Base-by-base conservation (phyloP, 768 basidiomycete species). In the Termitomyces sp. region DNA sequence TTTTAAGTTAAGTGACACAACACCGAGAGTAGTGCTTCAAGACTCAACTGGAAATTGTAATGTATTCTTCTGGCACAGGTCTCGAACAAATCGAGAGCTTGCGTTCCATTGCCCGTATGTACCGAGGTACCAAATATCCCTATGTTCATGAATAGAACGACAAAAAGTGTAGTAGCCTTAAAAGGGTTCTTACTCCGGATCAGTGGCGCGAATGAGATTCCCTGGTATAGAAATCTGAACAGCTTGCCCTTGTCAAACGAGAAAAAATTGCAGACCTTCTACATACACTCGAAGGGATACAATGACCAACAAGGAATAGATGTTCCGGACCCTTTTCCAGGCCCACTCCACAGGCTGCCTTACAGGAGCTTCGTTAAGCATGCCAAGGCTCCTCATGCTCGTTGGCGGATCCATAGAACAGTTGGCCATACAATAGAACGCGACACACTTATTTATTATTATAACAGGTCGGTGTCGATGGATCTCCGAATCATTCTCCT, bases 201-300 rank as follows among this genome's bases (percentile, higher is more conserved):
- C 54, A 56, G 54, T 51, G 54, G 54, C 54, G 54, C 49, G 25
- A 31, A 45, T 32, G 40, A 41, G 36, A 16, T 42, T 16, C 15
- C 16, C 22, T 54, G 32, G 46, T 33, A 35, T 7, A 35, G 40
- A 56, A 50, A 51, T 51, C n/a, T 20, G 25, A 23, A 45, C 3
- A 29, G 41, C 48, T n/a, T 44, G 33, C 38, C 15, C 42, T 22
- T 42, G 42, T 38, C 23, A 50, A 27, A 50, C 32, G 44, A 46
- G 31, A 29, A 45, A 48, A 49, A 16, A 27, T 45, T 38, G 20
- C 29, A 15, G 36, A 45, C 54, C 43, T 45, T 45, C 27, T 32
- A 45, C 16, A 48, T 48, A 25, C 35, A 25, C 5, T 9, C 25
- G 35, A 38, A 12, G 16, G 33, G 16, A 25, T 35, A 23, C 16